A percentile compares a stretch with the other conserved stretches of the same genome.
phyloP scores from a whole-genome alignment of 108 stramenopile species.

The Nitzschia sp. region DNA sequence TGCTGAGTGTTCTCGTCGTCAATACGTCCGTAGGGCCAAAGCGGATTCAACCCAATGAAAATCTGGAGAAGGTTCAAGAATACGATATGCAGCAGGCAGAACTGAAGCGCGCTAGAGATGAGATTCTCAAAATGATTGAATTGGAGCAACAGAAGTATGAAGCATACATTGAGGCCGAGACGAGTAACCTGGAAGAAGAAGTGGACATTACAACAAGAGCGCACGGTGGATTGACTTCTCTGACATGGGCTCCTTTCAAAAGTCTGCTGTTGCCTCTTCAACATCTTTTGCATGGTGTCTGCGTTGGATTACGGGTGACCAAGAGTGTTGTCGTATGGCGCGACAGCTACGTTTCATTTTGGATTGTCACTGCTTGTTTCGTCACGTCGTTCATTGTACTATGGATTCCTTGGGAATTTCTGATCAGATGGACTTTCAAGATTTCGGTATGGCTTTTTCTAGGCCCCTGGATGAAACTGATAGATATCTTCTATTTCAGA shows the following conservation, averaged over 20 bases:
- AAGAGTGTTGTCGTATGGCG: conserved; percentile 63
- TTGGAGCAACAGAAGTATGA: conserved; percentile 16
- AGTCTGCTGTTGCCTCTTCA: conserved; percentile 54
- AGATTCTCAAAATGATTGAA: conserved; percentile 14
- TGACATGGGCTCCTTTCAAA: conserved; percentile 27
- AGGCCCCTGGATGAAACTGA: conserved; percentile 84
- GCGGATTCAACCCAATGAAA: conserved; percentile 5
- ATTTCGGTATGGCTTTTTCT: conserved; percentile 54
- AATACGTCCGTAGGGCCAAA: conserved; percentile 10
- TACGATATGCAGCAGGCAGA: conserved; percentile 9
- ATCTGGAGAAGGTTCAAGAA: conserved; percentile 16
- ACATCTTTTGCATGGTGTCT: conserved; percentile 28
- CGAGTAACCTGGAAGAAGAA: conserved; percentile 10
- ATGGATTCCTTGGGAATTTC: conserved; percentile 58
- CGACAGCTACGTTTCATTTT: conserved; percentile 50
- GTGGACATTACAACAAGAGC: conserved; percentile 16
- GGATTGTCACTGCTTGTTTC: conserved; percentile 45
- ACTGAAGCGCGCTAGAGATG: conserved; percentile 10
- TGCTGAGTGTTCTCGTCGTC: conserved; percentile 22
- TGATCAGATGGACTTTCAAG: conserved; percentile 57
- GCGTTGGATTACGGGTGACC: conserved; percentile 35
- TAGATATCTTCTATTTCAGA: conserved; percentile 56
- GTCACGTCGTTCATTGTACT: conserved; percentile 34
- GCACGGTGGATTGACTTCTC: not conserved
- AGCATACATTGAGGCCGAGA: not conserved